phyloP scores from a whole-genome alignment of 176 grass and related monocot genomes.

The Musa schizocarpa region DNA sequence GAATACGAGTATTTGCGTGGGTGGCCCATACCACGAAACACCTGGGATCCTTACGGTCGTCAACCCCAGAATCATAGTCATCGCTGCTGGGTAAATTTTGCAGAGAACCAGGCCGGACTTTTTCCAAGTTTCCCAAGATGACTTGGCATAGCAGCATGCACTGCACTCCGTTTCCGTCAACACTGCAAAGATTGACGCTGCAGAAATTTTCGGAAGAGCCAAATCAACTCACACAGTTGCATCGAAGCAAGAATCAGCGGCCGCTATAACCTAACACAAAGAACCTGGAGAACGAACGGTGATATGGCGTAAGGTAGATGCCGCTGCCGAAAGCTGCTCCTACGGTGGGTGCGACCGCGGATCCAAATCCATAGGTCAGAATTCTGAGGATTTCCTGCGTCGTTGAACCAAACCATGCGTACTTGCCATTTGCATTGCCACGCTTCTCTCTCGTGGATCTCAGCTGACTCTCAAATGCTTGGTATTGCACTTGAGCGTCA shows the following conservation, averaged over 20 bases:
- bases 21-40: conserved; percentile 53
- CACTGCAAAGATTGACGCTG: conserved; percentile 76
- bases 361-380: too few relatives aligned
- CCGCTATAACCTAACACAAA: too few relatives aligned
- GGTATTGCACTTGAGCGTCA: conserved; percentile 38
- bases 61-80: conserved; percentile 33
- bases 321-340: too few relatives aligned
- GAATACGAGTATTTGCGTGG: conserved; percentile 43
- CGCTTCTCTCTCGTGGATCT: neutral
- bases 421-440: too few relatives aligned
- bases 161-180: conserved; percentile 83
- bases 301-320: too few relatives aligned
- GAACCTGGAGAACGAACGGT: too few relatives aligned
- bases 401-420: too few relatives aligned
- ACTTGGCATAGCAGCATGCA: conserved; percentile 74
- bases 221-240: too few relatives aligned
- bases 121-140: conserved; percentile 55
- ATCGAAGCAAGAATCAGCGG: too few relatives aligned
- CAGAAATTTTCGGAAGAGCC: neutral
- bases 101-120: conserved; percentile 37
- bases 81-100: conserved; percentile 44
- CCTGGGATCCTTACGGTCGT: conserved; percentile 41
- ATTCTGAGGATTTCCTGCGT: too few relatives aligned
- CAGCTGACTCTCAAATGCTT: conserved; percentile 76
- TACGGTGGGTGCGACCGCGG: too few relatives aligned